Conservation (phyloP, 805 yeast genomes). For the Dipodascus albidus region DNA sequence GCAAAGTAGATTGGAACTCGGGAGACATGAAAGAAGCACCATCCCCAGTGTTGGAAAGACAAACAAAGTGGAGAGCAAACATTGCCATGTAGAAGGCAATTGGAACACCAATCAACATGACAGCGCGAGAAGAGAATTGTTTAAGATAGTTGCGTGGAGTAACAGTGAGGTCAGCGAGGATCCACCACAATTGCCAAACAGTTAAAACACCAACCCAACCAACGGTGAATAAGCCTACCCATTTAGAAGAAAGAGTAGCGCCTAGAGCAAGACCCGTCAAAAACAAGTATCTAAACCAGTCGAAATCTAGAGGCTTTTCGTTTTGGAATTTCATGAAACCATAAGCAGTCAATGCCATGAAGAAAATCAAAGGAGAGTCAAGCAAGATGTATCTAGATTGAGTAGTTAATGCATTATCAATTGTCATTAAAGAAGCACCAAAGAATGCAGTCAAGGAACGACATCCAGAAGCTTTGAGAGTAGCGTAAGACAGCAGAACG, state of each 20-base stretch:
- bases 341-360: constrained; percentile 36
- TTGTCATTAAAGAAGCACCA: constrained; percentile 40
- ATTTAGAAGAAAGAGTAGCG: constrained; percentile 48
- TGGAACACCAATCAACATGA: constrained; percentile 44
- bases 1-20: constrained; percentile 49
- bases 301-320: constrained; percentile 30
- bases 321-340: constrained; percentile 40
- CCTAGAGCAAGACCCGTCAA: constrained; percentile 42
- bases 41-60: constrained; percentile 36
- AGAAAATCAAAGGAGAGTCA: constrained; percentile 34
- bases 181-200: constrained; percentile 48
- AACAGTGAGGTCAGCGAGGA: constrained; percentile 55
- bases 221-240: constrained; percentile 59
- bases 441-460: constrained; percentile 37
- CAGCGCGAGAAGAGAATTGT: constrained; percentile 31
- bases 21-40: constrained; percentile 58
- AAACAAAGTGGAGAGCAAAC: constrained; percentile 46
- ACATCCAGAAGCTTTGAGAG: constrained; percentile 45
- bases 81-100: constrained; percentile 41
- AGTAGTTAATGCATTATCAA: constrained; percentile 58
- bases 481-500: constrained; percentile 41
- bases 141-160: constrained; percentile 27
- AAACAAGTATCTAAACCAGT: constrained; percentile 44
- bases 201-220: constrained; percentile 48
- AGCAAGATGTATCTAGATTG: constrained; percentile 44